A percentile compares a stretch with the other conserved stretches of the same genome.
Evolutionary conservation across 208 protist species (phyloP).

Genomic region (Angomonas deanei): DNA sequence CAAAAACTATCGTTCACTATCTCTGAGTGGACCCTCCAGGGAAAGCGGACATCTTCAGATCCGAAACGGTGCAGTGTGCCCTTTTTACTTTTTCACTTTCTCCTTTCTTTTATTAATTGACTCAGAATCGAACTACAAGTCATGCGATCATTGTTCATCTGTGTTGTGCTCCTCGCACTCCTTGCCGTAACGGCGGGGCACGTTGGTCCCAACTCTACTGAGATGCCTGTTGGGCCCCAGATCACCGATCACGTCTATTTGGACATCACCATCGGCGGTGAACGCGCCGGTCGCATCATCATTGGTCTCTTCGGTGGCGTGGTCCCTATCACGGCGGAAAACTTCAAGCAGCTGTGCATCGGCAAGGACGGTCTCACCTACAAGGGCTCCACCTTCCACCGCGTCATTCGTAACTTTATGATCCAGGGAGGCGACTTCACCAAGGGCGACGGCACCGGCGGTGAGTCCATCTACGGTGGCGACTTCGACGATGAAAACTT

Average conservation of each 20-base stretch:
- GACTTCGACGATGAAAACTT: conserved; percentile 55
- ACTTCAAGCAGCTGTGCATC: conserved; percentile 55
- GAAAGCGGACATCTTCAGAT: too few species aligned
- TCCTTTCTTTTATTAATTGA: not conserved
- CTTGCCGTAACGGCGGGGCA: not conserved
- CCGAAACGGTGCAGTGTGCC: too few species aligned
- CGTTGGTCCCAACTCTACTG: too few species aligned
- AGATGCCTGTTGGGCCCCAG: not conserved
- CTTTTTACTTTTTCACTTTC: too few species aligned
- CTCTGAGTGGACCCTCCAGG: too few species aligned
- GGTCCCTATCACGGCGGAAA: conserved; percentile 54
- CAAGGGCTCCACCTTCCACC: conserved; percentile 39
- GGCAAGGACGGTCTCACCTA: conserved; percentile 47
- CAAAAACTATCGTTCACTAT: too few species aligned
- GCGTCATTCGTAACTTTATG: conserved; percentile 50
- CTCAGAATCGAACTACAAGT: not conserved
- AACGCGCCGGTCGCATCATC: conserved; percentile 27
- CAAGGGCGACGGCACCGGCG: conserved; percentile 38
- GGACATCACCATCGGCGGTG: conserved; percentile 33
- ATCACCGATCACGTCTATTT: conserved; percentile 26
- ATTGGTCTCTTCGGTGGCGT: conserved; percentile 47
- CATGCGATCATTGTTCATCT: not conserved
- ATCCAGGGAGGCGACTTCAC: conserved; percentile 61
- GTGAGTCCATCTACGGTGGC: conserved; percentile 54
- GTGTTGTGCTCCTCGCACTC: not conserved